Base-by-base conservation (phyloP, 768 basidiomycete species). In the Infundibulicybe gibba region DNA sequence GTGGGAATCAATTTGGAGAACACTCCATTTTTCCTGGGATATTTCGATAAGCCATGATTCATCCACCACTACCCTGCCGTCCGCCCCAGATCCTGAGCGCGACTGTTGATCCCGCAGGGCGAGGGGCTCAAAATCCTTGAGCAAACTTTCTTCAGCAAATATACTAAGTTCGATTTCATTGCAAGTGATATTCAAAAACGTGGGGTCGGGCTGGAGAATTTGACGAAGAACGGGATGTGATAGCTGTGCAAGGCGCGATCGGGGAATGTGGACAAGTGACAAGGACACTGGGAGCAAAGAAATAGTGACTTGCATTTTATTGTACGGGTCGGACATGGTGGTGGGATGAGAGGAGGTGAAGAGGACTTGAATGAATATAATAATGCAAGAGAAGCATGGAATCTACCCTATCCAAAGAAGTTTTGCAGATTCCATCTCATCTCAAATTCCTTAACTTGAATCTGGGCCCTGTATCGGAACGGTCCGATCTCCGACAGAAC, bases 1-100 rank as follows among this genome's bases (percentile, higher is more conserved):
- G 61, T 89, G 87, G 0, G 85, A 85, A 62, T 90, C 87, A 45
- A 91, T 83, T 63, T 90, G 87, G 25, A 91, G 72, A 16, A 88
- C 88, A 53, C 75, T 81, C 88, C 88, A 91, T 49, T 73, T 74
- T 49, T 89, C 86, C 50, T 76, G 79, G 1, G 85, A 86, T 40
- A 87, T 77, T 54, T 88, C 83, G 40, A 89, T 74, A 17, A 77
- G 74, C 39, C 82, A 76, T 32, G 71, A 65, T 40, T 51, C 45
- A n/a, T 38, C 17, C 35, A n/a, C 60, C 61, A 47, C 60, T 55
- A 45, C 58, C 40, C 57, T 61, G 11, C 77, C 71, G 41, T 70
- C 64, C 2, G 74, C 67, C 43, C 67, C 63, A 25, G 71, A 66
- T 19, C 72, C 69, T 39, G 69, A 68, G 42, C 64, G 70, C 25